Base-by-base conservation (phyloP, 73 alveolate genomes). In the Paramecium octaurelia region DNA sequence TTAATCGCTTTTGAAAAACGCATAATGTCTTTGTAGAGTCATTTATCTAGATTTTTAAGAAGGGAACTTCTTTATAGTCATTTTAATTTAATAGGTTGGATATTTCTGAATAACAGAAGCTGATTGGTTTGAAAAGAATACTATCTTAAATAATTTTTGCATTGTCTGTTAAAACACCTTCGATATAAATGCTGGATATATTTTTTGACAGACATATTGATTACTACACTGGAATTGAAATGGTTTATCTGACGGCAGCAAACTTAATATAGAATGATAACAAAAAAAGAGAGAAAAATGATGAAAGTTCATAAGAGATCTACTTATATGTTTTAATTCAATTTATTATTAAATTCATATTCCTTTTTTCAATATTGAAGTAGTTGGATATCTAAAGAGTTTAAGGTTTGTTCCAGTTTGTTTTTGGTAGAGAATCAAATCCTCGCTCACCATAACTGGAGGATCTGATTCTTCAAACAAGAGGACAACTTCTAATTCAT, bases 361-460 rank as follows among this genome's bases (percentile, higher is more conserved):
- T 64, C 84, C 84, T 64, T 64, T 64, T 64, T 64, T 64, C 84
- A 64, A 34, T 64, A 64, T 64, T 27, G 84, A 64, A 64, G 21
- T 34, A 64, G 46, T 64, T 31, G 50, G 42, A 34, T 34, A 27
- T 31, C 50, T 27, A 64, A 24, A 64, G 42, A 27, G 29, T 34
- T 64, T 64, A 12, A 64, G 46, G 14, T 64, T 34, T 34, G 46
- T 64, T 64, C 84, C 84, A 12, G 46, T 64, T 64, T 64, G 44
- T 24, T 64, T 64, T 24, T 64, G 20, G 46, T 64, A 64, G 21
- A 31, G 42, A 64, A 31, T 64, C 46, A 64, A 64, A 64, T 64
- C 84, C n/a, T 64, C 84, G 14, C 50, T 34, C 31, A 64, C 84
- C 84, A 64, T 64, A 64, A 64, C 27, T 31, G 84, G 84, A 8